Evolutionary conservation across 2,329 filamentous ascomycete species (phyloP), one percentile per base, ranked within the genome.

Genomic region (Dactylonectria macrodidyma): DNA sequence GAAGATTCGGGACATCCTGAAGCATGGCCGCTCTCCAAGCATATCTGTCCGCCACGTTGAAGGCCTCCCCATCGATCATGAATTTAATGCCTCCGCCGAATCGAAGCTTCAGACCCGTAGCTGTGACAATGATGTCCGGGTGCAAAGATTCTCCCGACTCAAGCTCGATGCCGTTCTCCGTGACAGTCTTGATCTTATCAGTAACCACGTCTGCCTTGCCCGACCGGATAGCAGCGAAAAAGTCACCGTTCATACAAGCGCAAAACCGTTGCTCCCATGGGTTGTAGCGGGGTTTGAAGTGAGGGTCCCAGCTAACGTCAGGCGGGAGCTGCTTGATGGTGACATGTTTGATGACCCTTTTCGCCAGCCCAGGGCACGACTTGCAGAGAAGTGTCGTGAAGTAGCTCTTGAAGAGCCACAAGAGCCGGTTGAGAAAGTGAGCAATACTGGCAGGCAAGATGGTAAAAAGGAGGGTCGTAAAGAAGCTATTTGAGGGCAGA

Each of bases 221-320:
- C 1, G 71, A 77, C 1, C 79, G 78, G 14, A 87, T 74, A 0
- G 81, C 79, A 6, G 75, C 62, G 68, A 82, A 88, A 62, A 87
- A 85, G 70, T 86, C 85, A 0, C 83, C 83, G 33, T 85, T 80
- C 19, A 80, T 77, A 1, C 75, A 87, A 34, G 91, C 81, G 72
- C 92, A 94, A 19, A 94, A 80, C 1, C 92, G 87, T 74, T 94
- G 92, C 61, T 93, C 86, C 90, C 91, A 90, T 0, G 88, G 89
- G 6, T 85, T 84, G 65, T 90, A 90, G 1, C 77, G 75, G 0
- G 88, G 88, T 22, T 81, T 81, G 79, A 90, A 89, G 73, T 90
- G 84, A 1, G 86, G 86, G n/a, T 88, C 84, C 67, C 81, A 76
- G 1, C 81, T 78, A 16, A 89, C 78, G n/a, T 80, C 73, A 0